A percentile compares a stretch with the other conserved stretches of the same genome.
Conservation (phyloP, 441 rosid species). For the Dalechampia spathulata region DNA sequence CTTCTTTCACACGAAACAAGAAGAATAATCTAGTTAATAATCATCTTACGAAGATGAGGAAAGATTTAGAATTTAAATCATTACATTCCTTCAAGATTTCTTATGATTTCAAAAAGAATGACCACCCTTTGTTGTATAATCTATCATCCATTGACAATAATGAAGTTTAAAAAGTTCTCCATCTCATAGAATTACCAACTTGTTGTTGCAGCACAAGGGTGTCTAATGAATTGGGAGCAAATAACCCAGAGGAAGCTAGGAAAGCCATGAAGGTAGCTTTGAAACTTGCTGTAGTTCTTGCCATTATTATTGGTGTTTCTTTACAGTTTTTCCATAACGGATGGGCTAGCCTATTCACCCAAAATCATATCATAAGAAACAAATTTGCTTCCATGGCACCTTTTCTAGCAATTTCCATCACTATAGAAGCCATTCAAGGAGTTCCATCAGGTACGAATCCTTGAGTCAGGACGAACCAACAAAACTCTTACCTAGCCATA, state of each 20-base stretch:
- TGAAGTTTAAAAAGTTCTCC: too few species aligned
- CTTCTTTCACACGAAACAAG: too few species aligned
- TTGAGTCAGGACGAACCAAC: too few species aligned
- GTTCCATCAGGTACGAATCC: conserved; percentile 47
- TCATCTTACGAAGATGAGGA: too few species aligned
- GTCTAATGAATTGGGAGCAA: conserved; percentile 74
- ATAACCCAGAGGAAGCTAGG: conserved; percentile 44
- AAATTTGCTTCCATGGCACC: conserved; percentile 51
- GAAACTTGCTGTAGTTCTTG: conserved; percentile 46
- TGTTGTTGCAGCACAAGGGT: conserved; percentile 48
- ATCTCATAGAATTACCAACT: neutral
- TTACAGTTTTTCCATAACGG: conserved; percentile 45
- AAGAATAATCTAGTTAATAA: too few species aligned
- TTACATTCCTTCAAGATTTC: too few species aligned
- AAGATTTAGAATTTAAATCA: too few species aligned
- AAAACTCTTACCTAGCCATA: too few species aligned
- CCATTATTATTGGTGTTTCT: conserved; percentile 29
- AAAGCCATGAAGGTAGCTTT: conserved; percentile 50
- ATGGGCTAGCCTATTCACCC: conserved; percentile 63
- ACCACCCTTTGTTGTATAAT: too few species aligned
- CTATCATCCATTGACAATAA: too few species aligned
- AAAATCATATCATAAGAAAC: conserved; percentile 25
- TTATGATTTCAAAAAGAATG: too few species aligned
- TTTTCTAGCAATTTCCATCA: conserved; percentile 41
- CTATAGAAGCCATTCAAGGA: conserved; percentile 60